phyloP scores from a whole-genome alignment of 2,329 filamentous ascomycete genomes.

The Onygenales sp. region DNA sequence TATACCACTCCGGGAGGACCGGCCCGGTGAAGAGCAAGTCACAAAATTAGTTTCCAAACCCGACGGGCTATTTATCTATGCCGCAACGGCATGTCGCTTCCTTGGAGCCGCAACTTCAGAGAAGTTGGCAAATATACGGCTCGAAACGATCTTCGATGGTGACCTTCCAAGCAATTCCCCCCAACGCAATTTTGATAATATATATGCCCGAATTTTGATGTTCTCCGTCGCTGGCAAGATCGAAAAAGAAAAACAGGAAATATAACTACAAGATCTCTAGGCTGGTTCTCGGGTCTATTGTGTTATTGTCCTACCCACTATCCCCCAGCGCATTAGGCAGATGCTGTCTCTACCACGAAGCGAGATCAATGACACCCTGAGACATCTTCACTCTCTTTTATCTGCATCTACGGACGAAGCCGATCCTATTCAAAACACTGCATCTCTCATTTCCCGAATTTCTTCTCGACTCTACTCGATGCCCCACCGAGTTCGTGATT shows the following conservation, averaged over 20 bases:
- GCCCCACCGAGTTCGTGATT: conserved; percentile 17
- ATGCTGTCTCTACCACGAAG: conserved; percentile 4
- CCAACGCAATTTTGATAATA: conserved; percentile 10
- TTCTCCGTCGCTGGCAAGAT: conserved; percentile 5
- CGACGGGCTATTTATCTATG: conserved; percentile 21
- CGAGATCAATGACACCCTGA: conserved; percentile 5
- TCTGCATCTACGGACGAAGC: conserved; percentile 3
- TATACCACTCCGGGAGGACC: conserved; percentile 4
- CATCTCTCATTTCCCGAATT: conserved; percentile 21
- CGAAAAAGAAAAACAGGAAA: not conserved
- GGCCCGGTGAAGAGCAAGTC: conserved; percentile 17
- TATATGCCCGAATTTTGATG: conserved; percentile 11
- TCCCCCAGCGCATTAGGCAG: conserved; percentile 7
- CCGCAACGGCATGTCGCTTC: conserved; percentile 19
- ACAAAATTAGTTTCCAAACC: conserved; percentile 19
- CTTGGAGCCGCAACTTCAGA: conserved; percentile 13
- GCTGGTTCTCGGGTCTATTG: conserved; percentile 10
- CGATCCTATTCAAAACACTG: conserved; percentile 8
- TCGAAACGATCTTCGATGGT: conserved; percentile 1
- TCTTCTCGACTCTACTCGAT: conserved; percentile 12
- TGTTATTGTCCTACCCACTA: conserved; percentile 9
- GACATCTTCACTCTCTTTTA: conserved; percentile 9
- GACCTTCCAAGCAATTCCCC: not conserved
- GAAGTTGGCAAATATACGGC: not conserved
- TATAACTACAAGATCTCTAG: conserved; percentile 5